phyloP scores from a whole-genome alignment of 257 asterid genomes.

The Salvia miltiorrhiza region DNA sequence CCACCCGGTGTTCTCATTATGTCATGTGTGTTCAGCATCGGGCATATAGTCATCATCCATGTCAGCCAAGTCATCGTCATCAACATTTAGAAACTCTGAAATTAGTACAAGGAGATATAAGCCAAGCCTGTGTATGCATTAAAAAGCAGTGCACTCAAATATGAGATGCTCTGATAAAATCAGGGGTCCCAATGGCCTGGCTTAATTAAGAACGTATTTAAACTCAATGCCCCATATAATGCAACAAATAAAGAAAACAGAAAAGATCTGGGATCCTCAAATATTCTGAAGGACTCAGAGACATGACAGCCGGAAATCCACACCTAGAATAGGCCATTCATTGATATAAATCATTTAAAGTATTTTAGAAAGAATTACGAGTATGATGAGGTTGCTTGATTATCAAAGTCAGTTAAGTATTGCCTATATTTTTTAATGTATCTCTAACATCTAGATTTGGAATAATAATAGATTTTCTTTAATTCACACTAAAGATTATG shows the following conservation, averaged over 20 bases:
- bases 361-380: not conserved
- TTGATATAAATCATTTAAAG: not conserved
- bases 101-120: conserved; percentile 22
- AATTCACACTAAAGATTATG: not conserved
- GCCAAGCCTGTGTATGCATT: conserved; percentile 10
- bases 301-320: not conserved
- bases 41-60: conserved; percentile 58
- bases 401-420: not conserved
- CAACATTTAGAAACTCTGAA: conserved; percentile 72
- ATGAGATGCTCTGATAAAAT: no score
- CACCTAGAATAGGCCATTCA: not conserved
- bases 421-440: not conserved
- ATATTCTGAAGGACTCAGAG: not conserved
- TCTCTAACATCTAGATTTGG: not conserved
- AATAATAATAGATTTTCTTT: not conserved
- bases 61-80: conserved; percentile 69
- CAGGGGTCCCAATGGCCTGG: no score
- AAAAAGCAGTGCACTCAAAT: no score
- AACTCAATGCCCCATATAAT: not conserved
- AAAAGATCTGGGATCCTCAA: not conserved
- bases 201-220: not conserved
- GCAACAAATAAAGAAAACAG: not conserved
- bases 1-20: conserved; percentile 77
- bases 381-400: not conserved
- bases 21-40: conserved; percentile 24